Percentiles rank a stretch among this genome's conserved stretches.
These are phyloP conservation scores for Raffaelea albimanens DNA, from an alignment of 2,329 filamentous ascomycete genomes.

Conservation along the genomic window DNA sequence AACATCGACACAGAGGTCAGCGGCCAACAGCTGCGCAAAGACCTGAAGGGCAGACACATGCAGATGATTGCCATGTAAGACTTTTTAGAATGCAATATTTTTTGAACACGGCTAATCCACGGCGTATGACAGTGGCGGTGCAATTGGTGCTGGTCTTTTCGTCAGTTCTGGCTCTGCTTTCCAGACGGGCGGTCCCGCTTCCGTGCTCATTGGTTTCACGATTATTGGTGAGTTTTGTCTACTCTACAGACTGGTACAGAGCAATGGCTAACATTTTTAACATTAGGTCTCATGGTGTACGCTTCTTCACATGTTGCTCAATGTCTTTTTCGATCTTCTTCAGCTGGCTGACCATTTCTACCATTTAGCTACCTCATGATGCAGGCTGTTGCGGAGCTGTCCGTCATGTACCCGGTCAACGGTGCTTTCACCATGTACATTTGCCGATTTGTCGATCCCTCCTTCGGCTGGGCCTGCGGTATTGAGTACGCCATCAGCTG, in stretches of 20 bases:
- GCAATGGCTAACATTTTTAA: not conserved
- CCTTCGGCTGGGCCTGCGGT: constrained; percentile 43
- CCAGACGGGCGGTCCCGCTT: constrained; percentile 48
- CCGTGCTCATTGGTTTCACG: constrained; percentile 38
- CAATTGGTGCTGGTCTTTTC: constrained; percentile 53
- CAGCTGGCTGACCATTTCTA: not conserved
- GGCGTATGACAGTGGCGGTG: constrained; percentile 29
- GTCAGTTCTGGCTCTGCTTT: constrained; percentile 56
- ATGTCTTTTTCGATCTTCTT: not conserved
- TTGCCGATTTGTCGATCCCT: constrained; percentile 51
- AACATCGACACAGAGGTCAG: not conserved
- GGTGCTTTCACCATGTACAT: constrained; percentile 54
- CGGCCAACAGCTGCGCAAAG: not conserved
- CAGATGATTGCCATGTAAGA: not conserved
- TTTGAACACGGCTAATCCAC: not conserved
- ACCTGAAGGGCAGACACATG: not conserved
- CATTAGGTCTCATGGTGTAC: not conserved
- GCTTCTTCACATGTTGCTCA: not conserved
- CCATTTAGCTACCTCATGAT: constrained; percentile 32
- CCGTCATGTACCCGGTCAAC: constrained; percentile 50
- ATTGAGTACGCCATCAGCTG: constrained; percentile 37
- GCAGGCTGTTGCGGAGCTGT: constrained; percentile 50
- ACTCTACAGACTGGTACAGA: not conserved
- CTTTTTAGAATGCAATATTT: not conserved
- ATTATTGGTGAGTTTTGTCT: constrained; percentile 33